Base-by-base conservation (phyloP, 805 yeast genomes). In the Monosporozyma yasuniensis region DNA sequence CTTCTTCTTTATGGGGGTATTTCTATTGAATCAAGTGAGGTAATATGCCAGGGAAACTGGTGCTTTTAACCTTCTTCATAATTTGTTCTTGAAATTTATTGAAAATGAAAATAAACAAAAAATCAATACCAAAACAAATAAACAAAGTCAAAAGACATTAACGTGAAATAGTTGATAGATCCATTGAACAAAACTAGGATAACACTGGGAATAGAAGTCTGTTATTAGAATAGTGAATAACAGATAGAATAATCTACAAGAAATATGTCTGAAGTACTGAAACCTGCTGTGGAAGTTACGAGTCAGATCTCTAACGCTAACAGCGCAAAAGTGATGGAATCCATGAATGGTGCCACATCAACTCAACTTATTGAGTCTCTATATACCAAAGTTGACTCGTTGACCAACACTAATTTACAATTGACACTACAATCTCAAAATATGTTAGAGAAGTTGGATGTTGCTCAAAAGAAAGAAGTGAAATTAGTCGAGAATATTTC, bases 401-500 rank as follows among this genome's bases (percentile, higher is more conserved):
- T 83, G 50, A 81, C 72, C 5, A 58, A 54, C 10, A 66, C 71
- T 12, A 66, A 69, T 44, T 41, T 70, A n/a, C 65, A 67, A 44
- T 53, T 66, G 37, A 76, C 68, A 48, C 66, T 55, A 2, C 74
- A 71, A 51, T 65, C 68, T 4, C 72, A 72, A 38, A 79, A 79
- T 46, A 81, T 81, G 50, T 68, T 78, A 46, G 72, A 79, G 55
- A 78, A 76, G 54, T 61, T 70, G 10, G 82, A 80, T 54, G 62
- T 72, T 45, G 73, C 66, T 48, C 59, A 69, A 63, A 60, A 72
- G 63, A 56, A 56, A 57, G 61, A 70, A 71, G 42, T 69, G 54
- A 81, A 80, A 63, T 77, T 81, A 53, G 70, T 72, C 58, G 74
- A 77, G 49, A 67, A 74, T 37, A 60, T 74, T 47, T 80, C 88